Evolutionary conservation across 2,329 filamentous ascomycete species (phyloP), one percentile per base, ranked within the genome.

Genomic region (Clarireedia homoeocarpa): DNA sequence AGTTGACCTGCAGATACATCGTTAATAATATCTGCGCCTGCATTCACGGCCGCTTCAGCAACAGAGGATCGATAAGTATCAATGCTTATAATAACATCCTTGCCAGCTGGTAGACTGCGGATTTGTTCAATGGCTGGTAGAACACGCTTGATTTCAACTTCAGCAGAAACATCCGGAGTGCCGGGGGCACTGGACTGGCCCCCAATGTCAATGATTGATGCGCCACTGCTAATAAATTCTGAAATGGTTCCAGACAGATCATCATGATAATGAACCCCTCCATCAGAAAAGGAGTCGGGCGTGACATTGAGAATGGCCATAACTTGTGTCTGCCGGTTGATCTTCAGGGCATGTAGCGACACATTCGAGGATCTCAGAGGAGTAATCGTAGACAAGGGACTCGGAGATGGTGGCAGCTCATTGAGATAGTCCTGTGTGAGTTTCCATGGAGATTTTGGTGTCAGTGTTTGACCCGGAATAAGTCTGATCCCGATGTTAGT

Each of bases 261-360:
- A 24, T 75, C 23, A 27, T 15, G 30, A 23, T 66, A 45, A 70
- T 91, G 81, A 7, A 76, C 67, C 7, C 91, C 91, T 53, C 91
- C 92, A 68, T 97, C 91, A 1, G 92, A 97, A 75, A 99, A 99
- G 9, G 92, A 97, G 73, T 99, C 92, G 0, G 92, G 92, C 0
- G 94, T 97, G 52, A 95, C 75, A 71, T 99, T 99, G 47, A 97
- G 77, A 61, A 99, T 95, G 54, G 88, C 89, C 94, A 99, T 99
- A 63, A 96, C 73, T 47, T 83, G 82, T 0, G 92, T 96, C 53
- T 74, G 77, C 48, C 69, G 64, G 12, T 77, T 75, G 6, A 77
- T 72, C 34, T 75, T 73, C 30, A 83, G 72, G 17, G 88, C 77
- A 51, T 81, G 80, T 40, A 94, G 72, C 1, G 82, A 75, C 10